Conservation (phyloP, 1,139 yeast species). For the Saccharomyces uvarum region DNA sequence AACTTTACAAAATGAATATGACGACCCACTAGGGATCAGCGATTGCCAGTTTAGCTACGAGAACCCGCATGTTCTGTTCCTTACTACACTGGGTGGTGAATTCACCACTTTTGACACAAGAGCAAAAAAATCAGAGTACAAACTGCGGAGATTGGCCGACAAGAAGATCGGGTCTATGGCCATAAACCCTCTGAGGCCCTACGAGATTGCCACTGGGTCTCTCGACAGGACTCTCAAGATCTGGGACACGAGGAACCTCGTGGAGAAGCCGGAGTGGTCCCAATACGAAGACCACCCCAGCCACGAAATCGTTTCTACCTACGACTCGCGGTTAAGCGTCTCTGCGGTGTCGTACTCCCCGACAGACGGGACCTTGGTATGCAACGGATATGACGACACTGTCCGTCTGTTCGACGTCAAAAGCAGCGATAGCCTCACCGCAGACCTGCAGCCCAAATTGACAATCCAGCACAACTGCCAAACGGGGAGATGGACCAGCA, state of each 20-base stretch:
- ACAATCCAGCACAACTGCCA: constrained; percentile 83
- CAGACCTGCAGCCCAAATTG: constrained; percentile 46
- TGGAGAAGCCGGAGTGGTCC: constrained; percentile 41
- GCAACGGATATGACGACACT: constrained; percentile 89
- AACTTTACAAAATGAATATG: constrained; percentile 46
- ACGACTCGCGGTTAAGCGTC: constrained; percentile 66
- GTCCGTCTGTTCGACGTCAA: constrained; percentile 50
- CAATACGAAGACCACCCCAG: constrained; percentile 38
- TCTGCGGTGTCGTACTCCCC: constrained; percentile 83
- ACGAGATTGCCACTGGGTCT: constrained; percentile 77
- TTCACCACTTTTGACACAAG: constrained; percentile 67
- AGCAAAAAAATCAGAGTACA: constrained; percentile 32
- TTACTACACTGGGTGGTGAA: constrained; percentile 74
- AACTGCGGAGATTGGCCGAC: constrained; percentile 55
- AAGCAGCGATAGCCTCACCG: constrained; percentile 5
- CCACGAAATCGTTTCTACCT: constrained; percentile 42
- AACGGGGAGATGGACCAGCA: constrained; percentile 94
- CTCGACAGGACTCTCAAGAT: constrained; percentile 73
- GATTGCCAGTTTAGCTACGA: constrained; percentile 52
- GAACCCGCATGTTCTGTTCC: constrained; percentile 50
- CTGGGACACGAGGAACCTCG: constrained; percentile 71
- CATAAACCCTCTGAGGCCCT: constrained; percentile 55
- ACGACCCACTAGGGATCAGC: constrained; percentile 45
- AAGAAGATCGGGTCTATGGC: constrained; percentile 87
- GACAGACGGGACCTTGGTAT: constrained; percentile 61